These are phyloP conservation scores for Cokeromyces recurvatus DNA, from an alignment of 371 early-diverging fungal species.

Conservation along the genomic window DNA sequence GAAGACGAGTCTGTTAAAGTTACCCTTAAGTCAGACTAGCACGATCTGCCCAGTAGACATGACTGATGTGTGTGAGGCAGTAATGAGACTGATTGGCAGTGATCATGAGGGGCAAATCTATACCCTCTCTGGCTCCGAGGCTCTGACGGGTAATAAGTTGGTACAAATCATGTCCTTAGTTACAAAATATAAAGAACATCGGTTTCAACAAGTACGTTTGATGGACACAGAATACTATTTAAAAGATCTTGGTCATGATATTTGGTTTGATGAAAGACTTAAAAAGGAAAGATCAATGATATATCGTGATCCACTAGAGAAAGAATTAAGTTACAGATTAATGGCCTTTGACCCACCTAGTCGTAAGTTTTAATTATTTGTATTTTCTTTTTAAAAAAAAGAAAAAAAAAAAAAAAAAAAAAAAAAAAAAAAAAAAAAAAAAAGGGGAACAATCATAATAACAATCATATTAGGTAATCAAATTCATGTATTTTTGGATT, in stretches of 20 bases:
- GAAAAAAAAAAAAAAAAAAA: too few relatives aligned
- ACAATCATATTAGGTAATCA: conserved; percentile 16
- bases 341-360: too few relatives aligned
- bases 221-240: conserved; percentile 37
- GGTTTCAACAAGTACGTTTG: conserved; percentile 18
- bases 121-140: conserved; percentile 32
- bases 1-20: conserved; percentile 6
- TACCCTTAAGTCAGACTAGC: conserved; percentile 22
- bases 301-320: conserved; percentile 17
- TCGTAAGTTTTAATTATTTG: too few relatives aligned
- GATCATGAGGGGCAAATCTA: conserved; percentile 32
- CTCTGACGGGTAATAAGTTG: conserved; percentile 24
- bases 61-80: conserved; percentile 25
- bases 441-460: too few relatives aligned
- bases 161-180: too few relatives aligned
- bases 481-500: conserved; percentile 29
- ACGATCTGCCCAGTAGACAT: conserved; percentile 40
- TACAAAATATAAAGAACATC: too few relatives aligned
- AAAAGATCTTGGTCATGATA: conserved; percentile 20
- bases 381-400: too few relatives aligned
- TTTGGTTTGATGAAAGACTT: conserved; percentile 41
- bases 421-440: too few relatives aligned
- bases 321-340: not conserved
- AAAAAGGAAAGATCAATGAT: conserved; percentile 28
- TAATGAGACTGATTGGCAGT: conserved; percentile 16